Base-by-base conservation (phyloP, 176 grass and related monocot genomes). In the Oryza longistaminata region DNA sequence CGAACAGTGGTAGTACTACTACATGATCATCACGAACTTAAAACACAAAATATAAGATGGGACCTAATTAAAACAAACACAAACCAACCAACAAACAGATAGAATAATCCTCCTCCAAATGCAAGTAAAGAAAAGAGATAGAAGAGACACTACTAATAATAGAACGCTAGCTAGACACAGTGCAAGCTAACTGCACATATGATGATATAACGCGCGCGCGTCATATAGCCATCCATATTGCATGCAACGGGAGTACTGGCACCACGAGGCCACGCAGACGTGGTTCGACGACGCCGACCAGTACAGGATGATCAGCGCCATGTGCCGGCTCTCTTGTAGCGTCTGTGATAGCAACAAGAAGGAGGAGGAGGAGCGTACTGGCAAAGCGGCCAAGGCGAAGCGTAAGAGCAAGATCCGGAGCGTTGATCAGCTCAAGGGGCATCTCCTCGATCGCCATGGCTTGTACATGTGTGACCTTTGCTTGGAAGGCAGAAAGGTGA, bases 401-500 rank as follows among this genome's bases (percentile, higher is more conserved):
- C 81, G 85, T 19, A 91, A 85, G 78, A 88, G 31, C 13, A 88
- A 62, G 79, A 88, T 92, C 79, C 81, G 82, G 37, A 94, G 78
- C 79, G 90, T 94, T 45, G 93, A 88, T 64, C 93, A 94, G 71
- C 78, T 94, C 37, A 94, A 94, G 83, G 90, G 69, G 0, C 93
- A 94, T 90, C 74, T 94, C 29, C 90, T 80, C 60, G 39, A 86
- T 81, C 87, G 92, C 45, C 93, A 94, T 88, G 73, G 73, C 16
- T 77, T 94, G 85, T 76, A 88, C 60, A 94, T 92, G 90, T 94
- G 93, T 33, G 87, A 84, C 69, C 90, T 94, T 68, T 94, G 93
- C 83, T 74, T 94, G 48, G 90, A 94, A 79, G 93, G 90, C 69
- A 87, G 93, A 75, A 94, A 94, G 93, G 93, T 94, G n/a, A 66